Evolutionary conservation across 108 stramenopile genomes (phyloP), one percentile per base, ranked within the genome.

Genomic region (Nannochloropsis gaditana): DNA sequence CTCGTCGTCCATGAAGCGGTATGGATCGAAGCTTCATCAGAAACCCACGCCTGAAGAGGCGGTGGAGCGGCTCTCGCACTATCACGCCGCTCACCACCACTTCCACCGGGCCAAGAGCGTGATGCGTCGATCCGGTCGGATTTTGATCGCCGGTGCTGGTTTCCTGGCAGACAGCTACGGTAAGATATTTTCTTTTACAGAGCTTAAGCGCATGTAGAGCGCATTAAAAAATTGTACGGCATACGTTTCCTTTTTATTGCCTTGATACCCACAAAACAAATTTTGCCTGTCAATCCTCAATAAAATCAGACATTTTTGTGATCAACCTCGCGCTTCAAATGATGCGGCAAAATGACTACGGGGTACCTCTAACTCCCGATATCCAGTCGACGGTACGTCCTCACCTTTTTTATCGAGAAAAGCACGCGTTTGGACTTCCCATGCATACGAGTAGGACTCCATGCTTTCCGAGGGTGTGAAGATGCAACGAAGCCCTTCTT

Each of bases 81-180:
- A 73, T n/a, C 59, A 73, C 59, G 19, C 59, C 19, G 59, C 59
- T 15, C 59, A 73, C n/a, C 59, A n/a, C 59, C 59, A 73, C 59
- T 73, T 73, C 59, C 59, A 73, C 59, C 59, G 59, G 59, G 59
- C 59, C 59, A 73, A 73, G 59, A 73, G 59, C 59, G n/a, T 73
- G 59, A n/a, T 73, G 59, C 4, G 59, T n/a, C n/a, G 19, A 4
- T 73, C 59, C 19, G 59, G 59, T 73, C 59, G 59, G 19, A 73
- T 73, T n/a, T n/a, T 73, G 59, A 73, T 73, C n/a, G 59, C 59
- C n/a, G 59, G 59, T 73, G 15, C 19, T 73, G 59, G 59, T 15
- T 73, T 73, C n/a, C 59, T 73, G 59, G 59, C 59, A n/a, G 59
- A 73, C 59, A 73, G 59, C 59, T 73, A 73, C n/a, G 59, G n/a